Conservation (phyloP, 768 basidiomycete species). For the Ramaria sp. region DNA sequence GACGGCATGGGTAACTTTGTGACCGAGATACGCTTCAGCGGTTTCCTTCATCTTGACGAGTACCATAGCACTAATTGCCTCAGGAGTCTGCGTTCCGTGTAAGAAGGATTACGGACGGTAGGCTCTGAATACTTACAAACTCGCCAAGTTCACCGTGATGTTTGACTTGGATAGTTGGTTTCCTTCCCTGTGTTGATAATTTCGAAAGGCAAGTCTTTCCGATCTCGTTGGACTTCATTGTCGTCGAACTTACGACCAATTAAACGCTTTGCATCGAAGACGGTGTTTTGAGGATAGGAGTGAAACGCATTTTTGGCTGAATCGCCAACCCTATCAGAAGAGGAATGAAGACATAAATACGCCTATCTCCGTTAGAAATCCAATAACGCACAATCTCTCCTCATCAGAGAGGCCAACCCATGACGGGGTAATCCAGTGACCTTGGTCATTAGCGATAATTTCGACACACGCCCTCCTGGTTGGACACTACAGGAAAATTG, state of each 20-base stretch:
- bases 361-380: conserved; percentile 6
- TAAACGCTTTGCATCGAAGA: conserved; percentile 94
- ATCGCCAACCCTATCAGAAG: conserved; percentile 66
- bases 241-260: conserved; percentile 84
- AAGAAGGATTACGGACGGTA: too few relatives aligned
- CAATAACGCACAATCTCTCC: conserved; percentile 43
- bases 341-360: conserved; percentile 17
- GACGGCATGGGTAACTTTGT: conserved; percentile 94
- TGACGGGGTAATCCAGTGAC: conserved; percentile 82
- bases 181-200: conserved; percentile 69
- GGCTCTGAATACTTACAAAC: conserved; percentile 60
- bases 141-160: conserved; percentile 72
- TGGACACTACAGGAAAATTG: conserved; percentile 44
- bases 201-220: conserved; percentile 88
- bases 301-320: conserved; percentile 94
- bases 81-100: too few relatives aligned
- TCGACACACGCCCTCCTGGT: conserved; percentile 71
- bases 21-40: conserved; percentile 93
- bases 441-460: conserved; percentile 85
- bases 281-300: conserved; percentile 85
- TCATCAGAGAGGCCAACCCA: conserved; percentile 78
- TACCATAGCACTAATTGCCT: too few relatives aligned
- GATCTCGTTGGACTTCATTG: conserved; percentile 66
- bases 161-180: conserved; percentile 67
- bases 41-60: too few relatives aligned